Percentiles rank a stretch among this genome's conserved stretches.
These are phyloP conservation scores for Gautieria morchelliformis DNA, from an alignment of 768 basidiomycete species.

Conservation along the genomic window DNA sequence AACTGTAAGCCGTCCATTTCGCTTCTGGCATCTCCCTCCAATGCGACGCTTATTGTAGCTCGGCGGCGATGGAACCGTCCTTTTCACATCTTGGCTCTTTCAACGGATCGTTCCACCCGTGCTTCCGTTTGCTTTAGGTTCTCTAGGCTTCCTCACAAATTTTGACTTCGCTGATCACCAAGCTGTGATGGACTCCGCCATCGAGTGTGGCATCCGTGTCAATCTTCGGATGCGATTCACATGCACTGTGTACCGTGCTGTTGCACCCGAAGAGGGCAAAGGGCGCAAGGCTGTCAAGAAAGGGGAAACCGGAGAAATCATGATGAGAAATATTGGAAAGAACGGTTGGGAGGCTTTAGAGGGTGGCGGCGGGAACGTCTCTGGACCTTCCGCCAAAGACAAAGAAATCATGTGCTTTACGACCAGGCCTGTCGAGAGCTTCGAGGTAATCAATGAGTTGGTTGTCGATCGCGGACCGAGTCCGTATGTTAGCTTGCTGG, in stretches of 20 bases:
- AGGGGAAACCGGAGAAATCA: conserved; percentile 89
- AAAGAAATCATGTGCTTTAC: conserved; percentile 98
- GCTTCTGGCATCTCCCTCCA: background rate
- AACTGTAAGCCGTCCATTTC: conserved; percentile 51
- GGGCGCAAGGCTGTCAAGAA: conserved; percentile 81
- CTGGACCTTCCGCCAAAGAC: conserved; percentile 43
- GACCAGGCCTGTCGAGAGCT: conserved; percentile 89
- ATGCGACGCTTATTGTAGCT: conserved; percentile 40
- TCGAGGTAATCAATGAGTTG: conserved; percentile 92
- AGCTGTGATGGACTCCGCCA: conserved; percentile 74
- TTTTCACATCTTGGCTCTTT: conserved; percentile 99
- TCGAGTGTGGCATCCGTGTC: conserved; percentile 91
- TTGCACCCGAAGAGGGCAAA: conserved; percentile 60
- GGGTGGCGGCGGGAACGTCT: conserved; percentile 35
- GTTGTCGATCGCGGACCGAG: conserved; percentile 98
- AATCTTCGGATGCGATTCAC: conserved; percentile 99
- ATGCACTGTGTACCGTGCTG: conserved; percentile 93
- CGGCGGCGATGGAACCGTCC: conserved; percentile 95
- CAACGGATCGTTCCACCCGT: conserved; percentile 98
- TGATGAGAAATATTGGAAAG: conserved; percentile 88
- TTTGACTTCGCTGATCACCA: conserved; percentile 88
- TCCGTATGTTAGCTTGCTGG: conserved; percentile 91
- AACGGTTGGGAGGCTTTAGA: conserved; percentile 97
- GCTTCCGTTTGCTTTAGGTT: conserved; percentile 92
- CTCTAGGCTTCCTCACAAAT: conserved; percentile 94